Conservation (phyloP, 306 rosid genomes). For the Inga leiocalycina region DNA sequence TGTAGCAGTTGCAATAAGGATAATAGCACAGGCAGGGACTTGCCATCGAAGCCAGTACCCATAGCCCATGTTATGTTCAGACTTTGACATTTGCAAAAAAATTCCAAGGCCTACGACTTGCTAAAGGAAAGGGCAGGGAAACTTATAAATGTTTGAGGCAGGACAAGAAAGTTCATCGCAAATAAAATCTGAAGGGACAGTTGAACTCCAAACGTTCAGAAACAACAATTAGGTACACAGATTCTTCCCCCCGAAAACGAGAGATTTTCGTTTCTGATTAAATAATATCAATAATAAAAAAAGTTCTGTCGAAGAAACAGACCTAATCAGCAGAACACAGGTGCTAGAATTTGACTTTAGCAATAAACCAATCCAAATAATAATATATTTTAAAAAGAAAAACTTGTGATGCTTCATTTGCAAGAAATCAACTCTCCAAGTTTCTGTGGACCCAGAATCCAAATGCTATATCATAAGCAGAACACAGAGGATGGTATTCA, state of each 20-base stretch:
- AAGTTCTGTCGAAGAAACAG: too few relatives aligned
- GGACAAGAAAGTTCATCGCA: background rate
- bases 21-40: conserved; percentile 24
- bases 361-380: background rate
- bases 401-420: background rate
- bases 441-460: background rate
- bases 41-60: conserved; percentile 35
- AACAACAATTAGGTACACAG: background rate
- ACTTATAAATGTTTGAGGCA: background rate
- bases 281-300: too few relatives aligned
- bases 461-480: background rate
- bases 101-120: background rate
- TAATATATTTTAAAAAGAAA: background rate
- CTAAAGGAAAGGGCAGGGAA: background rate
- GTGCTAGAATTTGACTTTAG: background rate
- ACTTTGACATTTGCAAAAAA: background rate
- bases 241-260: background rate
- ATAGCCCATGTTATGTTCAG: conserved; percentile 2
- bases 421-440: background rate
- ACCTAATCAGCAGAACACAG: background rate
- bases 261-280: too few relatives aligned
- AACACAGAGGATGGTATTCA: background rate
- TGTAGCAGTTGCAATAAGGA: background rate
- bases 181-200: background rate
- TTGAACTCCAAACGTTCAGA: background rate